Base-by-base conservation (phyloP, 345 rosid species). In the Gossypium sturtianum region DNA sequence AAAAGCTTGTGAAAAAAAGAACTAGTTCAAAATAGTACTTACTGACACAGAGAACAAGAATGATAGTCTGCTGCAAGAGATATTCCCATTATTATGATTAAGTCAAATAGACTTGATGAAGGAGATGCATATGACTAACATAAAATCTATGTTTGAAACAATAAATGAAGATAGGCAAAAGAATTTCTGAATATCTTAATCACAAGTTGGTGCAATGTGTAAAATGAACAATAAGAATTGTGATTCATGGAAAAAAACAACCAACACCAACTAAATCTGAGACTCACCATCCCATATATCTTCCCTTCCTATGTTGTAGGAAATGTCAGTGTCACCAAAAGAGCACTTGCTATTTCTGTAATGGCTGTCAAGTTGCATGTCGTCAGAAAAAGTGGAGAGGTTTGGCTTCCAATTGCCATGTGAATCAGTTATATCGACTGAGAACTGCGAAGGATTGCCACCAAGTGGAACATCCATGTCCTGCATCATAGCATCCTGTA, bases 401-500 rank as follows among this genome's bases (percentile, higher is more conserved):
- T 74, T 84, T 57, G 75, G 83, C 67, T 58, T 81, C 52, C 66
- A 66, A 53, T 77, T 78, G 72, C 76, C 70, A 77, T 22, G 76
- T 54, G 73, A 68, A 80, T 83, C 82, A 54, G 63, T 76, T 34
- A 25, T 59, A 54, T 74, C 84, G 29, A 61, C 44, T 63, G 87
- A 82, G 59, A 84, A 80, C 65, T 81, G 80, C 41, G 68, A 83
- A 62, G 60, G 56, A 80, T 63, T 56, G 67, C 70, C 71, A 78
- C 82, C 60, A 25, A 71, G 70, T 71, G 84, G 84, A 74, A 74
- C 64, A 60, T 79, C 77, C 54, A 79, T 72, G 80, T 86, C 84
- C 79, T 84, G 75, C 80, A 86, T 83, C 67, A 85, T 58, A 38
- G 73, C 78, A 52, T 92, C 91, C 93, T 92, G 84, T 67, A 81